phyloP scores from a whole-genome alignment of 305 asterid species.

The Solanum hybrid region DNA sequence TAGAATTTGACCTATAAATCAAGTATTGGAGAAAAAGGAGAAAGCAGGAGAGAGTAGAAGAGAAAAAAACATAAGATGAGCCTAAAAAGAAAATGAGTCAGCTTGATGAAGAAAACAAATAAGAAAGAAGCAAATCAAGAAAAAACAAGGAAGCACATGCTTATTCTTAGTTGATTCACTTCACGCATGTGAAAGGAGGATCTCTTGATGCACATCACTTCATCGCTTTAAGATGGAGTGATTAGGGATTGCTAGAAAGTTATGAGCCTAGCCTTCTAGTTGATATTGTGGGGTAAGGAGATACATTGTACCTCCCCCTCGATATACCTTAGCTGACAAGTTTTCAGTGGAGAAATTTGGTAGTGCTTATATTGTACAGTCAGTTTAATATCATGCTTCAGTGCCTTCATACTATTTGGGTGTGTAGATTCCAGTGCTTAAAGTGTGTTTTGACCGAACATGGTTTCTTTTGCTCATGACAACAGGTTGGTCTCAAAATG shows the following conservation, averaged over 20 bases:
- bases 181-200: neutral
- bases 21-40: neutral
- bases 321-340: neutral
- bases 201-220: neutral
- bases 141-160: neutral
- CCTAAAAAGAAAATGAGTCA: neutral
- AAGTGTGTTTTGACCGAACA: neutral
- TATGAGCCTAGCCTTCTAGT: neutral
- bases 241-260: neutral
- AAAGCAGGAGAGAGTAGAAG: neutral
- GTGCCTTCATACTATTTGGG: neutral
- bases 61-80: neutral
- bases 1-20: neutral
- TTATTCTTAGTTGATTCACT: neutral
- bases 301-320: neutral
- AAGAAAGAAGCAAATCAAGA: neutral
- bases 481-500: slow-evolving; percentile 94
- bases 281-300: neutral
- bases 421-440: neutral
- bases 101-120: neutral
- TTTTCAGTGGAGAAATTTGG: neutral
- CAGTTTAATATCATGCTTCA: neutral
- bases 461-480: neutral
- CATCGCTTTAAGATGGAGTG: neutral
- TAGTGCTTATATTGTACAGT: neutral